These are phyloP conservation scores for Gracilaria caudata DNA, from an alignment of 23 red algal genomes.

Conservation along the genomic window DNA sequence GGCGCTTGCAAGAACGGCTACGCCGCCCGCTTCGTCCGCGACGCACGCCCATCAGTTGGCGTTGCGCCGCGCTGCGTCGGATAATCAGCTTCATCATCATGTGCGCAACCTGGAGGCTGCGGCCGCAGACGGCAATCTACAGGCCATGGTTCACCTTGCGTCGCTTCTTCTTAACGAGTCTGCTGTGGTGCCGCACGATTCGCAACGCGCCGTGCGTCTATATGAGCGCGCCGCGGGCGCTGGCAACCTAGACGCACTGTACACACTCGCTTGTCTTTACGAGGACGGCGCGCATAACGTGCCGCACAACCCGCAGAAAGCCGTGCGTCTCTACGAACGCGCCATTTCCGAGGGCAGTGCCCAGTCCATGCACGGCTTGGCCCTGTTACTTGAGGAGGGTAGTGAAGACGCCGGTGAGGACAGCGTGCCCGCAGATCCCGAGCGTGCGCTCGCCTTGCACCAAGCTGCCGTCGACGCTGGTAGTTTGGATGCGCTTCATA, in stretches of 20 bases:
- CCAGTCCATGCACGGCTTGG: constrained; percentile 67
- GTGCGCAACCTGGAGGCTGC: constrained; percentile 33
- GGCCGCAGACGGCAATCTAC: constrained; percentile 35
- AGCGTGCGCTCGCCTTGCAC: constrained; percentile 35
- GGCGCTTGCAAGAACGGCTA: constrained; percentile 32
- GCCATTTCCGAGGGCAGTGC: constrained; percentile 30
- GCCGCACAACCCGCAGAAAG: constrained; percentile 24
- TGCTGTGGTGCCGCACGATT: neutral
- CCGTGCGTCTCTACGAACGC: constrained; percentile 40
- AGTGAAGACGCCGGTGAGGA: constrained; percentile 38
- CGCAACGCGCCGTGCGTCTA: constrained; percentile 44
- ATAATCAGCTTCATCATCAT: constrained; percentile 26
- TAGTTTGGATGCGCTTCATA: constrained; percentile 42
- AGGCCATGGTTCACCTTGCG: constrained; percentile 47
- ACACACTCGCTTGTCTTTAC: constrained; percentile 49
- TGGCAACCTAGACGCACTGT: constrained; percentile 41
- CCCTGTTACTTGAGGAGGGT: constrained; percentile 48
- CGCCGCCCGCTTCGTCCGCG: constrained; percentile 13
- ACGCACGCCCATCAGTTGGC: constrained; percentile 21
- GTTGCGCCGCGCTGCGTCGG: constrained; percentile 9
- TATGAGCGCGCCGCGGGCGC: constrained; percentile 42
- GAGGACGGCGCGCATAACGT: constrained; percentile 48
- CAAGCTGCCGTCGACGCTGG: constrained; percentile 29
- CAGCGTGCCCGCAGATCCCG: constrained; percentile 27
- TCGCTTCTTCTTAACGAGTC: constrained; percentile 41